phyloP scores from a whole-genome alignment of 1,284 basidiomycete genomes.

The Apiotrichum gracile region DNA sequence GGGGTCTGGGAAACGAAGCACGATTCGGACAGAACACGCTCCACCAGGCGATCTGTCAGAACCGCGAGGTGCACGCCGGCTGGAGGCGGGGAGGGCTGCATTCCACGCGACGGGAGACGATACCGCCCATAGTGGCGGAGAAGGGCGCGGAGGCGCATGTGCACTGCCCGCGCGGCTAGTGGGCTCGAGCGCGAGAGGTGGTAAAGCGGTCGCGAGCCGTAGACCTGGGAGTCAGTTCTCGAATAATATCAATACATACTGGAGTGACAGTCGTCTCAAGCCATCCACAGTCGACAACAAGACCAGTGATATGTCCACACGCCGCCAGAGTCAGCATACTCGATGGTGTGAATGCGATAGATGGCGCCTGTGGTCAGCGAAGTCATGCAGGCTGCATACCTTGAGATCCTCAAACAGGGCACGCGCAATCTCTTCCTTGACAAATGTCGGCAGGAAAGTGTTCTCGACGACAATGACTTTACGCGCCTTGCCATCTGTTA shows the following conservation, averaged over 20 bases:
- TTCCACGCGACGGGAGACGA: neutral
- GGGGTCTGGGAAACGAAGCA: slow-evolving; percentile 30
- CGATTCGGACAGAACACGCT: slow-evolving; percentile 36
- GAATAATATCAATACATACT: slow-evolving; percentile 52
- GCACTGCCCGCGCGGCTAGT: slow-evolving; percentile 67
- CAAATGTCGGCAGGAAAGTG: slow-evolving; percentile 72
- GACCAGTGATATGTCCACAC: slow-evolving; percentile 78
- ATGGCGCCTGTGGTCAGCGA: slow-evolving; percentile 63
- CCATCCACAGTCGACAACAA: slow-evolving; percentile 88
- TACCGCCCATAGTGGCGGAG: slow-evolving; percentile 63
- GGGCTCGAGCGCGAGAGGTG: slow-evolving; percentile 74
- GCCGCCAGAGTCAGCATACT: slow-evolving; percentile 78
- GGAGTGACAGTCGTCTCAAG: slow-evolving; percentile 82
- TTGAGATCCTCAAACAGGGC: slow-evolving; percentile 86
- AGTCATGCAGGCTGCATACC: slow-evolving; percentile 46
- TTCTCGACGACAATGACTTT: slow-evolving; percentile 90
- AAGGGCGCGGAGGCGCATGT: slow-evolving; percentile 67
- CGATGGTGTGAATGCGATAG: slow-evolving; percentile 83
- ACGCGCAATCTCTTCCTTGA: slow-evolving; percentile 81
- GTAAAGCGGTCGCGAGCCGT: slow-evolving; percentile 75
- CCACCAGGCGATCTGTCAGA: slow-evolving; percentile 27
- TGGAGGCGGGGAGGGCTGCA: neutral
- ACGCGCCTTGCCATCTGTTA: slow-evolving; percentile 87
- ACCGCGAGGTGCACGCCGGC: slow-evolving; percentile 5
- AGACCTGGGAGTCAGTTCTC: slow-evolving; percentile 58